Base-by-base conservation (phyloP, 176 grass and related monocot species). In the Musa troglodytarum region DNA sequence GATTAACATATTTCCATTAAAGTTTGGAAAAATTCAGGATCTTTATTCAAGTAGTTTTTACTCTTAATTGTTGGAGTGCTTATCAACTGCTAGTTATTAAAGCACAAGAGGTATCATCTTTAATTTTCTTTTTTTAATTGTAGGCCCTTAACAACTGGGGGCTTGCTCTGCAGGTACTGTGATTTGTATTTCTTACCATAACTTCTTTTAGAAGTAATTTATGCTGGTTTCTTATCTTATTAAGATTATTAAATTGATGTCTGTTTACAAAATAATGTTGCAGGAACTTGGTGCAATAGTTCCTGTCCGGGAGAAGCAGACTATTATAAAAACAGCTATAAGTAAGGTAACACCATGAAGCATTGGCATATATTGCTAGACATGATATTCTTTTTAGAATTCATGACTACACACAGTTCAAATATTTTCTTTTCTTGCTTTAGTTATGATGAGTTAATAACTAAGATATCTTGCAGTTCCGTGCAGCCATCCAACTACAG, bases 61-160 rank as follows among this genome's bases (percentile, higher is more conserved):
- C 4, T 43, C 34, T 43, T 43, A 43, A 43, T 43, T 43, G 34
- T 43, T 43, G 34, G 34, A 43, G 3, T 43, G 4, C 34, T 43
- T 43, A 43, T 5, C 34, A 43, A 43, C 34, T 43, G 4, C 34
- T 43, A 43, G 34, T 43, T 43, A 43, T 43, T 43, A 43, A 43
- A 11, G 6, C 49, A 59, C 28, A 66, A 28, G 54, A 61, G 56
- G 9, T 21, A 56, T 86, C 43, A 77, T 72, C 26, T 52, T 8
- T 49, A 19, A 54, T 62, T 75, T 34, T 65, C 72, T 19, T 73
- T 16, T 82, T 65, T 64, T 24, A 63, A 13, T 83, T 82, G 25
- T 75, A 99, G 95, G 96, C 96, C 82, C 88, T 99, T 54, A 99
- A 99, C 81, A 99, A 99, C 61, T 99, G 91, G 96, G 96, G 91